Base-by-base conservation (phyloP, 139 green algal species). In the Chlorella sorokiniana region DNA sequence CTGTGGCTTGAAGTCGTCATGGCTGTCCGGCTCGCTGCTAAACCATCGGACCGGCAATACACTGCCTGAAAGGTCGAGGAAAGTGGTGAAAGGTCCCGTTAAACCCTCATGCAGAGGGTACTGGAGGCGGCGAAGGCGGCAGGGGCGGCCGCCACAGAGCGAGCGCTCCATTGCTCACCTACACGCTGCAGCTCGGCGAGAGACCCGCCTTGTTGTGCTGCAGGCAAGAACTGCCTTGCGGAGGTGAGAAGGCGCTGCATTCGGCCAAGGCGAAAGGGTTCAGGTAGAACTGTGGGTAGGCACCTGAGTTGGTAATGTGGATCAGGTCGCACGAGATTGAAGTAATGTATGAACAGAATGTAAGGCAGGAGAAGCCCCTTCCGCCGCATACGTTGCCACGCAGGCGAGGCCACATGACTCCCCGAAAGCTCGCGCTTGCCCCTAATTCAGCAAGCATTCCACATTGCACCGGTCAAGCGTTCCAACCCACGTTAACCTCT, bases 1-100 rank as follows among this genome's bases (percentile, higher is more conserved):
- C 81, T 97, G 88, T 0, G 95, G 89, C 85, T 97, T 96, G 86
- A 98, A 98, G 84, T 98, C 95, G 69, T 96, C 92, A 65, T 98
- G 94, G 10, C 83, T 94, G 38, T 95, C 95, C 6, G 88, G 76
- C 4, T 79, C 78, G n/a, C 51, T 71, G 45, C 69, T 70, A 40
- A 51, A 76, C 23, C 40, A 67, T 33, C 71, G 33, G 16, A 16
- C 33, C 16, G 33, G 45, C 10, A 33, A 9, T 11, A 20, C 31
- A 14, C 78, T 51, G 2, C 62, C 78, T 69, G 48, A 52, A n/a
- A 25, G 62, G 54, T 1, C 27, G 18, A 38, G 23, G 29, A 23
- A 37, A 4, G 38, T 37, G 22, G 18, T 35, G 40, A 3, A 33
- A 40, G 23, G 48, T 0, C 27, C 72, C 16, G 8, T 23, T 6